Evolutionary conservation across 2,329 filamentous ascomycete genomes (phyloP).

Genomic region (Fusarium secorum): DNA sequence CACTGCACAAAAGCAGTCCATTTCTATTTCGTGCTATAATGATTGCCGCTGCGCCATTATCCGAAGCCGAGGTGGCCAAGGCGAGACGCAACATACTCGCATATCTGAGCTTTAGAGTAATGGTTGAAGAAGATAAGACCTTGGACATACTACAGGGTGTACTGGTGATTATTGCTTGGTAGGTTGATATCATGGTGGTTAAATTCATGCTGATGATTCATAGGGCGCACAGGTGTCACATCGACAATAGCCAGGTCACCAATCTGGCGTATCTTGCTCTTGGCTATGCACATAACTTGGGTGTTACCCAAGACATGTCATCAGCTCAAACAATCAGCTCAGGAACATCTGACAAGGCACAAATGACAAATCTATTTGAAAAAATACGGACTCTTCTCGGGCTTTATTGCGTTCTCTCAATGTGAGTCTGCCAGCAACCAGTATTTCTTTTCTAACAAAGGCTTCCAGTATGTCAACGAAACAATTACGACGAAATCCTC

Average conservation of each 20-base stretch:
- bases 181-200: background rate
- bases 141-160: conserved; percentile 58
- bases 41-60: conserved; percentile 47
- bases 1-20: conserved; percentile 47
- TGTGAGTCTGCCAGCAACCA: conserved; percentile 41
- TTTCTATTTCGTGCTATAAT: conserved; percentile 51
- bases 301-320: conserved; percentile 41
- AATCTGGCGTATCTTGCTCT: conserved; percentile 52
- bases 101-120: conserved; percentile 52
- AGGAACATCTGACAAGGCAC: conserved; percentile 20
- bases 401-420: conserved; percentile 50
- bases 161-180: conserved; percentile 57
- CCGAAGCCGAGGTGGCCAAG: conserved; percentile 43
- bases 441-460: background rate
- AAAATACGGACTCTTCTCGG: conserved; percentile 51
- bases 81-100: conserved; percentile 53
- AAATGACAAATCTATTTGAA: conserved; percentile 45
- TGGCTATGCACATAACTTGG: conserved; percentile 53
- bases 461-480: conserved; percentile 47
- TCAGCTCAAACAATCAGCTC: conserved; percentile 3
- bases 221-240: conserved; percentile 49
- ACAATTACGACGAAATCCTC: conserved; percentile 46
- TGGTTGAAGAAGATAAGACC: conserved; percentile 52
- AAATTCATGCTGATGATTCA: background rate
- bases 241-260: conserved; percentile 48